Conservation (phyloP, 139 green algal genomes). For the Chlorella sorokiniana region DNA sequence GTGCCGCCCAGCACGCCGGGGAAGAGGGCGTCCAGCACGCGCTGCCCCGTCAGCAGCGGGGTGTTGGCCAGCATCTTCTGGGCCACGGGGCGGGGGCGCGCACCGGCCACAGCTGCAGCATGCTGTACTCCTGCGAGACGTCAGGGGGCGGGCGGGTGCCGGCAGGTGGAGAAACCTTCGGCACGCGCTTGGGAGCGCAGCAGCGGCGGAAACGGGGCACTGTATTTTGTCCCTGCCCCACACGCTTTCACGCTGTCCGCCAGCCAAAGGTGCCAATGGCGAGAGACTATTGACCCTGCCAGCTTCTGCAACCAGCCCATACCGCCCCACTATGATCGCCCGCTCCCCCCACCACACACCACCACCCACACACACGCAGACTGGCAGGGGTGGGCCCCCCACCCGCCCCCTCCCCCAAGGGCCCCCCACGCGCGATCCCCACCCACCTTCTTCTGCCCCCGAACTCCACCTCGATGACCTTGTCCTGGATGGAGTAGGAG, state of each 20-base stretch:
- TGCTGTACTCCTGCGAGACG: constrained; percentile 82
- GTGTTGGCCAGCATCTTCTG: constrained; percentile 96
- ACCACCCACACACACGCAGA: no score
- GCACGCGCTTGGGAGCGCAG: not conserved
- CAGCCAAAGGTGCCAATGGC: no score
- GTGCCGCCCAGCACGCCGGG: constrained; percentile 97
- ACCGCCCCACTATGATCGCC: no score
- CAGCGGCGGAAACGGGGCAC: no score
- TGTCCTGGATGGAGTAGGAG: constrained; percentile 89
- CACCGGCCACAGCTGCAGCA: constrained; percentile 98
- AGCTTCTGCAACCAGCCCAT: no score
- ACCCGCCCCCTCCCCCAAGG: not conserved
- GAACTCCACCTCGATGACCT: constrained; percentile 99
- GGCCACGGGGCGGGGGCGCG: constrained; percentile 86
- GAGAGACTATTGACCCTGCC: no score
- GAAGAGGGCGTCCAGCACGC: constrained; percentile 97
- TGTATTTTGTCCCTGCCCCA: no score
- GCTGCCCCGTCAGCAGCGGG: constrained; percentile 97
- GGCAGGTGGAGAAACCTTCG: not conserved
- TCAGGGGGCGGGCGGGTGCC: not conserved
- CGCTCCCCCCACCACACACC: no score
- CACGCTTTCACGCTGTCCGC: no score
- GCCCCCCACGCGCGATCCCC: not conserved
- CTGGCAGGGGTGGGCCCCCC: no score
- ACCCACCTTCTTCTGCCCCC: constrained; percentile 84